Base-by-base conservation (phyloP, 345 rosid species). In the Arabis hirsuta region DNA sequence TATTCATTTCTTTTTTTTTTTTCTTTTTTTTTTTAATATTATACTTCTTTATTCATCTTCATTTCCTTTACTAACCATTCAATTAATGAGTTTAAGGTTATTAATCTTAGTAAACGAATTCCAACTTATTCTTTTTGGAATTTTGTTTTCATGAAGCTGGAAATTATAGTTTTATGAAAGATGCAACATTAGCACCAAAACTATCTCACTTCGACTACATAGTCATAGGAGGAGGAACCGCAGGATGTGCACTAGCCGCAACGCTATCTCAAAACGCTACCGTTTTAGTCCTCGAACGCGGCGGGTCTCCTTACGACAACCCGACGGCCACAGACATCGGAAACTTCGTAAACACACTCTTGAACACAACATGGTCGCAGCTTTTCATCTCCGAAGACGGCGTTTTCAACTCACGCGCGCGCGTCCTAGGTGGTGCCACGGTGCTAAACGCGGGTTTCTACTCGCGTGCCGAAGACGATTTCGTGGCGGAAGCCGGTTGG, bases 371-470 rank as follows among this genome's bases (percentile, higher is more conserved):
- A 1, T 82, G 84, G 43, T 73, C 97, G 8, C 91, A 91, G 55
- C 62, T 72, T 3, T 89, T 91, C 62, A 67, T 85, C 56, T 87
- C 97, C 1, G 82, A 89, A 54, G 92, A 91, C 54, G 92, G 91
- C 0, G 97, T 91, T 11, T 73, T 60, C 65, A 89, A 89, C 82
- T 5, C 84, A 7, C 83, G 93, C 1, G 86, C 90, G 0, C 84
- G 96, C 0, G 97, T 87, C 4, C 86, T 91, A 0, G 94, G 96
- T 0, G 96, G 97, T 11, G 96, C 89, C 2, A 84, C 90, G 8
- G 87, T 81, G 10, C 19, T 91, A 19, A 91, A 89, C n/a, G 96
- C 83, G 0, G 94, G 97, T 1, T 86, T 87, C 55, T 91, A 84
- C 77, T 56, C 91, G 0, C 90, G 82, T 1, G 92, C 94, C 1